Evolutionary conservation across 2,329 filamentous ascomycete genomes (phyloP), one percentile per base, ranked within the genome.

Genomic region (Metarhizium album): DNA sequence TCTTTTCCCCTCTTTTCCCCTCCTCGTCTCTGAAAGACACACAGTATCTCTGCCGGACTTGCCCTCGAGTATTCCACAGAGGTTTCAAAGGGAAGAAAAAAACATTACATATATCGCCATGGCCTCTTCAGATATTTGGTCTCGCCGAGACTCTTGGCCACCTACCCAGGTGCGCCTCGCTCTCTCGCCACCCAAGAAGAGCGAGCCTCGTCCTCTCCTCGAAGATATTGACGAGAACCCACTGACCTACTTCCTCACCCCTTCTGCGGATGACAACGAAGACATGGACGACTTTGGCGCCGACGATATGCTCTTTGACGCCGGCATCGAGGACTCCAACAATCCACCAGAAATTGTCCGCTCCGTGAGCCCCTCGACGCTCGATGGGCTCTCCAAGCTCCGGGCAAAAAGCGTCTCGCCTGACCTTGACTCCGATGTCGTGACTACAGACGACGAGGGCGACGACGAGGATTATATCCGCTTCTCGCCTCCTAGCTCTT

Each of bases 281-380:
- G 62, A 67, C 13, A 67, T 67, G 33, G 57, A 66, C 31, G 64
- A 72, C 29, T 61, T 70, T 24, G 70, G 70, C 40, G 62, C 68
- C 43, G 67, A 67, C 55, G 70, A 74, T 61, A 67, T 75, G 65
- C 74, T 77, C 55, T 74, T 78, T 57, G 76, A 80, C 59, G 78
- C 78, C 37, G 76, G 78, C 50, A 81, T 81, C 60, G 76, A 80
- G 59, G 71, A 76, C 56, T 60, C 67, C 49, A 71, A 65, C 52
- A 67, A 68, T 3, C 72, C 73, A 3, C 61, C 65, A 27, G 69
- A 72, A 16, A 68, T 74, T 40, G 66, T 79, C 48, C 72, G 78
- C 54, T 79, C 74, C 56, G 71, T 81, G 53, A 80, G 76, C 59
- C 78, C 78, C 2, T 80, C 77, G 0, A 76, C 69, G 29, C 74